phyloP scores from a whole-genome alignment of 306 rosid species.

The Lathyrus tuberosus region DNA sequence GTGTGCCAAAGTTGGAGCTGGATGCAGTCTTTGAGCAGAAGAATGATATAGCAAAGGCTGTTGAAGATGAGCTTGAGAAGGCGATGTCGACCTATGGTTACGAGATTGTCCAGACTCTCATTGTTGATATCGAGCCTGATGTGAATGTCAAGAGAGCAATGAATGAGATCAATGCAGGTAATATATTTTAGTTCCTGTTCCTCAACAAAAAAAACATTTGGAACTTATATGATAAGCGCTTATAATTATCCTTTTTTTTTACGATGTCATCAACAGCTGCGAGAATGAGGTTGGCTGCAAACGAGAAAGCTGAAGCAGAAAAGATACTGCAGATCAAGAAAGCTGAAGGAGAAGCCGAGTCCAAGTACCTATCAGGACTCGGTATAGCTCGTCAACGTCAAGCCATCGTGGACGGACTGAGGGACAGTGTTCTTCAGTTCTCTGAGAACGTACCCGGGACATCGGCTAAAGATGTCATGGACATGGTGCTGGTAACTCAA shows the following conservation, averaged over 20 bases:
- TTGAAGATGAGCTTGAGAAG: conserved; percentile 73
- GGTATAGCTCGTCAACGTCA: conserved; percentile 81
- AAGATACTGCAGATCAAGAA: conserved; percentile 69
- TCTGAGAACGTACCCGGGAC: conserved; percentile 71
- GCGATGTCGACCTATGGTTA: conserved; percentile 70
- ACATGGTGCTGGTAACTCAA: conserved; percentile 78
- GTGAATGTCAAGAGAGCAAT: conserved; percentile 67
- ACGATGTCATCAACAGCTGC: conserved; percentile 52
- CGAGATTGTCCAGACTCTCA: conserved; percentile 73
- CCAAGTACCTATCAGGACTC: conserved; percentile 72
- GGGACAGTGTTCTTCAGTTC: conserved; percentile 72
- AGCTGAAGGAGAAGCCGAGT: conserved; percentile 82
- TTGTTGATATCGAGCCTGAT: conserved; percentile 67
- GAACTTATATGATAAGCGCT: neutral
- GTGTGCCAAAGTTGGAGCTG: conserved; percentile 68
- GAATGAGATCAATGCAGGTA: conserved; percentile 83
- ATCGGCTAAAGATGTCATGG: conserved; percentile 70
- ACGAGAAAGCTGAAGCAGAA: conserved; percentile 78
- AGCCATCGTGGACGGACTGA: conserved; percentile 78
- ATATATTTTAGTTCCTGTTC: conserved; percentile 4
- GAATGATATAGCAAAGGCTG: conserved; percentile 66
- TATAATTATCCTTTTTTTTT: neutral
- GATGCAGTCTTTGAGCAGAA: conserved; percentile 77
- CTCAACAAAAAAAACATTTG: neutral
- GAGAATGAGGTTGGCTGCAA: conserved; percentile 67